Percentiles rank a stretch among this genome's conserved stretches.
Conservation (phyloP, 2,329 filamentous ascomycete genomes). For the Fusarium devonianum region DNA sequence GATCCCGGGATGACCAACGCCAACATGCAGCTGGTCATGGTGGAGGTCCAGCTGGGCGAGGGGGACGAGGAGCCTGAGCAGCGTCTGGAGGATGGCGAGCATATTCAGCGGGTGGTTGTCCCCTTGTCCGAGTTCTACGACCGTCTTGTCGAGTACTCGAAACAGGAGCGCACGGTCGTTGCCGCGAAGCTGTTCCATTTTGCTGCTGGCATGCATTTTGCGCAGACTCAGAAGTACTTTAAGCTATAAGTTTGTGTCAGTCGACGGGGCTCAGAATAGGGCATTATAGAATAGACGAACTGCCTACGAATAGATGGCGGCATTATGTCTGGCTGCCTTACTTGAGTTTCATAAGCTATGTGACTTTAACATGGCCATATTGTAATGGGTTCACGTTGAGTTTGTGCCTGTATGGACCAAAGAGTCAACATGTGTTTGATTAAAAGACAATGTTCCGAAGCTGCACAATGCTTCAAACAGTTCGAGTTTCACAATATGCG, state of each 20-base stretch:
- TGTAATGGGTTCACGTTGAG: no score
- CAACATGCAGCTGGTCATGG: slow-evolving; percentile 41
- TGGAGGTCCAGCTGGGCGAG: slow-evolving; percentile 35
- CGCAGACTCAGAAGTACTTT: slow-evolving; percentile 41
- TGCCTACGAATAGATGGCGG: no score
- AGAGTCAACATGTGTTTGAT: no score
- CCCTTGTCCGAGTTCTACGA: slow-evolving; percentile 37
- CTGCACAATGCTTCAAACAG: no score
- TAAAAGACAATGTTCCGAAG: no score
- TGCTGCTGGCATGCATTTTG: slow-evolving; percentile 42
- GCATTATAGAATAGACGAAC: no score
- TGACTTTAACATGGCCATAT: no score
- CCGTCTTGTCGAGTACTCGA: slow-evolving; percentile 37
- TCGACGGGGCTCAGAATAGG: background rate
- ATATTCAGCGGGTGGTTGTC: slow-evolving; percentile 37
- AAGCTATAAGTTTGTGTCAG: background rate
- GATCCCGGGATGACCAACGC: slow-evolving; percentile 40
- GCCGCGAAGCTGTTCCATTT: slow-evolving; percentile 41
- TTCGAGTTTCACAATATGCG: no score
- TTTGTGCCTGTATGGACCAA: no score
- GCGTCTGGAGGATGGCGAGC: slow-evolving; percentile 38
- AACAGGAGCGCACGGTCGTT: slow-evolving; percentile 35
- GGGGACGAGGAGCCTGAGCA: slow-evolving; percentile 34
- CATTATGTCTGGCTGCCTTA: no score
- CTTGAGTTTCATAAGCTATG: no score